Conservation (phyloP, 306 rosid species). For the Carpinus fangiana region DNA sequence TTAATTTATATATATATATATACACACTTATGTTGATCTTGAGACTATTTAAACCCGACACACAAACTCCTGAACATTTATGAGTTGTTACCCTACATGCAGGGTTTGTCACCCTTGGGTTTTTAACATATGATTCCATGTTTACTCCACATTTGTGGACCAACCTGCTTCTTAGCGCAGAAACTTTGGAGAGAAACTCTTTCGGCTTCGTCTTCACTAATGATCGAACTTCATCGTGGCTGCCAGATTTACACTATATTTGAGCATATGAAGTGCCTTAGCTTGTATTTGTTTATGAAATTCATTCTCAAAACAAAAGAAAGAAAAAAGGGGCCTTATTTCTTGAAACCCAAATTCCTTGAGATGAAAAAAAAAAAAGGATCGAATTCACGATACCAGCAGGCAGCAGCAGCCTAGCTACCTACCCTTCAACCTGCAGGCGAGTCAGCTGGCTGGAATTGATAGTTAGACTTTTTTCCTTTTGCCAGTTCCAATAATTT, state of each 20-base stretch:
- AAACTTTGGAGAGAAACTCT: neutral
- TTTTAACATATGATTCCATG: too few species aligned
- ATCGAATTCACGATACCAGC: neutral
- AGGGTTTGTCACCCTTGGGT: neutral
- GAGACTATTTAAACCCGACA: too few species aligned
- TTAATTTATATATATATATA: too few species aligned
- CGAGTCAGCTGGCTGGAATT: slow-evolving; percentile 20
- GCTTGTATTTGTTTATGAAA: neutral
- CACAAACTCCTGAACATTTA: too few species aligned
- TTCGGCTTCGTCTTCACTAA: neutral
- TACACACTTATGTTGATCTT: too few species aligned
- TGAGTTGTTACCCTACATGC: neutral
- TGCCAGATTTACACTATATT: neutral
- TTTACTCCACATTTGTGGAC: too few species aligned
- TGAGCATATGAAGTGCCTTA: too few species aligned
- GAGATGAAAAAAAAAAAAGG: neutral
- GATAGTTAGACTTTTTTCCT: neutral
- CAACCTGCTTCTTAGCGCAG: neutral
- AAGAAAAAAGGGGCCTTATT: neutral
- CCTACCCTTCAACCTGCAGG: neutral
- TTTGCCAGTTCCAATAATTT: neutral
- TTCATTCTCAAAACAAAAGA: neutral
- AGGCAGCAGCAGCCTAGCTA: neutral
- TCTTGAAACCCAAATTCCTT: neutral
- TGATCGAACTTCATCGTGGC: neutral